Percentiles rank a stretch among this genome's conserved stretches.
Conservation (phyloP, 257 asterid genomes). For the Salvia hispanica region DNA sequence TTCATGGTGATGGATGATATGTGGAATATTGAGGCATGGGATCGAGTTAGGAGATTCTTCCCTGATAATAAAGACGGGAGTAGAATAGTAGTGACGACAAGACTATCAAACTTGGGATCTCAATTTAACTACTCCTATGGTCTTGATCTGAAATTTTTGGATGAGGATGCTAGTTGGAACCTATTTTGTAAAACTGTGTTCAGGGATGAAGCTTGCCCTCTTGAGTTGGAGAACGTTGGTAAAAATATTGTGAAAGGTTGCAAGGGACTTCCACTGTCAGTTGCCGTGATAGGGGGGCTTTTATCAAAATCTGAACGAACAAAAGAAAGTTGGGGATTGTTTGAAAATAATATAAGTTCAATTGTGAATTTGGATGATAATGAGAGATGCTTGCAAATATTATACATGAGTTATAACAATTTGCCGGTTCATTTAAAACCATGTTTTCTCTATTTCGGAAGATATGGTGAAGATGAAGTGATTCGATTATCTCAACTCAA, state of each 20-base stretch:
- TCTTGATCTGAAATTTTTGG: background rate
- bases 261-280: constrained; percentile 24
- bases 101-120: constrained; percentile 2
- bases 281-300: constrained; percentile 21
- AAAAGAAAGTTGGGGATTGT: background rate
- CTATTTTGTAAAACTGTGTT: constrained; percentile 5
- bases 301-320: background rate
- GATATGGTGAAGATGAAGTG: background rate
- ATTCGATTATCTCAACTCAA: background rate
- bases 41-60: background rate
- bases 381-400: background rate
- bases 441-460: constrained; percentile 17
- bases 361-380: constrained; percentile 11
- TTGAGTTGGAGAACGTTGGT: constrained; percentile 7
- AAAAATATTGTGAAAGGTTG: background rate
- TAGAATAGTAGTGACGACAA: background rate
- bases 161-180: background rate
- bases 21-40: constrained; percentile 1
- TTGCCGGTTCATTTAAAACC: constrained; percentile 17
- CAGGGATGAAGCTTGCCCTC: background rate
- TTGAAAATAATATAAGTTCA: background rate
- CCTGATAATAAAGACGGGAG: background rate
- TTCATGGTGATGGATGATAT: background rate
- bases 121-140: background rate
- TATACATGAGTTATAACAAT: constrained; percentile 13